phyloP scores from a whole-genome alignment of 805 yeast species.

The Yarrowia sp. region DNA sequence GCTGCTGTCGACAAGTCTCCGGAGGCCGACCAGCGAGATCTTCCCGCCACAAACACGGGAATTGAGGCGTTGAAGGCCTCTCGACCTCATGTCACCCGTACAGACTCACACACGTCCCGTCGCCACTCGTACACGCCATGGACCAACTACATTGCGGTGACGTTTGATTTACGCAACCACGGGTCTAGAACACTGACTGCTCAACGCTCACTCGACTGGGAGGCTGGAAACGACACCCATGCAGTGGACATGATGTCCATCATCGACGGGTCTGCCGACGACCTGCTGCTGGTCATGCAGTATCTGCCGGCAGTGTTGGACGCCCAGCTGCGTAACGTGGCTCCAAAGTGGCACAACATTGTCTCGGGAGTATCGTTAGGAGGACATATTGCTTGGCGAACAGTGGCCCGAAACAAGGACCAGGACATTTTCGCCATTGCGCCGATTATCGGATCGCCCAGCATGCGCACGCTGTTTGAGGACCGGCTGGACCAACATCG shows the following conservation, averaged over 20 bases:
- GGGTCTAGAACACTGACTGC: slow-evolving; percentile 47
- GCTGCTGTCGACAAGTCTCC: slow-evolving; percentile 10
- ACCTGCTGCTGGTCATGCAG: slow-evolving; percentile 46
- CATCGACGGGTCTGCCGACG: slow-evolving; percentile 50
- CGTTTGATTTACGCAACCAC: slow-evolving; percentile 57
- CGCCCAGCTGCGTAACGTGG: slow-evolving; percentile 35
- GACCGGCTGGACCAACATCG: slow-evolving; percentile 21
- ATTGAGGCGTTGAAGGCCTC: slow-evolving; percentile 14
- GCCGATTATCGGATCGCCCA: slow-evolving; percentile 54
- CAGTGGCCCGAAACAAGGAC: slow-evolving; percentile 39
- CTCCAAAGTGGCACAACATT: slow-evolving; percentile 38
- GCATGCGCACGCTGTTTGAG: slow-evolving; percentile 45
- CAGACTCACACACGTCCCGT: background rate
- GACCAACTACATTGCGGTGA: slow-evolving; percentile 45
- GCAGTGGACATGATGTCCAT: slow-evolving; percentile 50
- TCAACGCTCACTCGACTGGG: slow-evolving; percentile 47
- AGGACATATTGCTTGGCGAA: slow-evolving; percentile 54
- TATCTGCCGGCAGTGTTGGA: slow-evolving; percentile 42
- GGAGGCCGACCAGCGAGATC: slow-evolving; percentile 13
- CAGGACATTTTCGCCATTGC: slow-evolving; percentile 43
- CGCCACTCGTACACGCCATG: slow-evolving; percentile 32
- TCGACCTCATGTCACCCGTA: background rate
- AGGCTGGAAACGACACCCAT: slow-evolving; percentile 49
- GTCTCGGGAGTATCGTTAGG: slow-evolving; percentile 56
- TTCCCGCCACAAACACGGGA: slow-evolving; percentile 4